Evolutionary conservation across 768 basidiomycete genomes (phyloP), one percentile per base, ranked within the genome.

Genomic region (Mycena floridula): DNA sequence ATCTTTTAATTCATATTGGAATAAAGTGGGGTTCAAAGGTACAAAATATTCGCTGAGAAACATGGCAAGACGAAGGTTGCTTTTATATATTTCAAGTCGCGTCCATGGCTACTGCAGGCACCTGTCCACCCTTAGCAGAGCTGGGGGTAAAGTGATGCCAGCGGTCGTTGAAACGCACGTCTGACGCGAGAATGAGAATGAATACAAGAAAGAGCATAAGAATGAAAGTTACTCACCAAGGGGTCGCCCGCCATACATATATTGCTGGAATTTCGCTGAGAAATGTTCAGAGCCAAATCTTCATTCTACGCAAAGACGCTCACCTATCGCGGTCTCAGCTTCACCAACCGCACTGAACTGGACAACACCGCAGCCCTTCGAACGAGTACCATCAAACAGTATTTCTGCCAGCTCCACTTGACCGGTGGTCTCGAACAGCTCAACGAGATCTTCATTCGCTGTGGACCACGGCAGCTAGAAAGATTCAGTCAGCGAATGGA

Each of bases 381-480:
- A 91, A 44, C 95, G 81, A 0, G 86, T 82, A 13, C 89, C 88
- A 55, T 97, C 94, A 55, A 87, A 93, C 38, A 99, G 64, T 51
- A 97, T 95, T 65, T 99, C 95, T 2, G 95, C 95, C 25, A 91
- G 70, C 57, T 93, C 88, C 26, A 99, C 95, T 53, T 86, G 85
- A 8, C 94, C 95, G 0, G 94, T 96, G 25, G 95, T 99, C 70
- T 97, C 94, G 56, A 99, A 99, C 16, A 99, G 66, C 66, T 99
- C 95, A 18, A 99, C 94, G 36, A 99, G 69, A 61, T 99, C 95
- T 61, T 99, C 95, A 61, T 99, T 97, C 6, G 95, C 93, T 37
- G 95, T 99, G 8, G 95, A 97, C 94, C 94, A 99, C 1, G 95
- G 95, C 15, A 99, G 67, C 95, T 98, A 51, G 7, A 3, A 39